These are phyloP conservation scores for Peronospora farinosa DNA, from an alignment of 352 stramenopile species.

Conservation along the genomic window DNA sequence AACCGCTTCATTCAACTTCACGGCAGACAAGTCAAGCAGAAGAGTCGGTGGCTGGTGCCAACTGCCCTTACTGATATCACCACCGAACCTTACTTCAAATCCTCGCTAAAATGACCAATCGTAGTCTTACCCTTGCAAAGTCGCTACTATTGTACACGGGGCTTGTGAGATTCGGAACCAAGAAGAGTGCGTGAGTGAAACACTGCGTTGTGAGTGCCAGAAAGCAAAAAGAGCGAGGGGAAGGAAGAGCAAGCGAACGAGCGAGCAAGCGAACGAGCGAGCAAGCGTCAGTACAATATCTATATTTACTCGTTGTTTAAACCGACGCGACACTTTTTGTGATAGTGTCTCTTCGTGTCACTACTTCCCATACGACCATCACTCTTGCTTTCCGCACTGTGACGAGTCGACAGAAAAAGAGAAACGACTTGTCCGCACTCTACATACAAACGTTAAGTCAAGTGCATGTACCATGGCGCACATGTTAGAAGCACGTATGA, in stretches of 20 bases:
- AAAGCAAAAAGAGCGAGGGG: slow-evolving; percentile 36
- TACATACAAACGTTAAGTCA: slow-evolving; percentile 3
- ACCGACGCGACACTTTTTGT: slow-evolving; percentile 10
- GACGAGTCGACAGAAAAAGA: background rate
- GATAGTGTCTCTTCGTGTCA: slow-evolving; percentile 23
- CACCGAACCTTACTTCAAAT: slow-evolving; percentile 7
- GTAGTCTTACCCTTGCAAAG: background rate
- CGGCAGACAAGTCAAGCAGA: background rate
- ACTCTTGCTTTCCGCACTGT: slow-evolving; percentile 20
- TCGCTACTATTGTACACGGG: background rate
- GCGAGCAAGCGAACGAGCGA: too few relatives aligned
- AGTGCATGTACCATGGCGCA: slow-evolving; percentile 37
- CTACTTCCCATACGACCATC: slow-evolving; percentile 16
- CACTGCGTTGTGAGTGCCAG: slow-evolving; percentile 18
- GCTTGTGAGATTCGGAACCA: slow-evolving; percentile 20
- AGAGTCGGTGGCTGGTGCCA: slow-evolving; percentile 9
- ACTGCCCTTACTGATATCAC: too few relatives aligned
- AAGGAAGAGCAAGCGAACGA: slow-evolving; percentile 10
- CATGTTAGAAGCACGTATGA: slow-evolving; percentile 56
- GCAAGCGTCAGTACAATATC: background rate
- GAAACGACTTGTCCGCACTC: slow-evolving; percentile 1
- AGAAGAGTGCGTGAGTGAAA: slow-evolving; percentile 4
- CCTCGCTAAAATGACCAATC: slow-evolving; percentile 5
- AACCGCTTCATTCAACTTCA: background rate
- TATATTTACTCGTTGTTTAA: background rate